phyloP scores from a whole-genome alignment of 495 filamentous ascomycete genomes.

The Tuber borchii region DNA sequence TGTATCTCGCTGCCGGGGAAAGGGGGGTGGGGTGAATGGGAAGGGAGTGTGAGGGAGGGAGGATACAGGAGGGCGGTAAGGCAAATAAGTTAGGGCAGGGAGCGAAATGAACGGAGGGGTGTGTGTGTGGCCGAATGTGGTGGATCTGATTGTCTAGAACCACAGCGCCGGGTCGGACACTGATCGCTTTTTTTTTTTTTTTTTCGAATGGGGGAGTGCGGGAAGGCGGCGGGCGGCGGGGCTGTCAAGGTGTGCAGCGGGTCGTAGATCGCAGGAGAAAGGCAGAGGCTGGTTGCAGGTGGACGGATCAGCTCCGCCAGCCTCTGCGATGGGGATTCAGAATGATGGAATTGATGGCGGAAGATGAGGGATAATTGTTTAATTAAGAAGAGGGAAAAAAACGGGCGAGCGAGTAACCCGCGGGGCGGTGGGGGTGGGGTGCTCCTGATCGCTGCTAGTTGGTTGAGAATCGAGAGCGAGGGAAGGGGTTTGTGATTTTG shows the following conservation, averaged over 20 bases:
- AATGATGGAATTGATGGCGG: slow-evolving; percentile 32
- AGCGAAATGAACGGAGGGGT: slow-evolving; percentile 20
- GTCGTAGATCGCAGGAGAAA: slow-evolving; percentile 39
- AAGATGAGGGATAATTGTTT: slow-evolving; percentile 9
- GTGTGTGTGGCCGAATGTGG: slow-evolving; percentile 11
- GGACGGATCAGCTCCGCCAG: slow-evolving; percentile 32
- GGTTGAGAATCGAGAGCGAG: slow-evolving; percentile 9
- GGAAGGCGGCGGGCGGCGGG: slow-evolving; percentile 28
- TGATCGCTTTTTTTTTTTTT: slow-evolving; percentile 17
- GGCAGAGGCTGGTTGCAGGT: slow-evolving; percentile 36
- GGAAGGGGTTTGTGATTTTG: slow-evolving; percentile 15
- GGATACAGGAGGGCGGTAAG: slow-evolving; percentile 5
- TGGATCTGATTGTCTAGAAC: slow-evolving; percentile 26
- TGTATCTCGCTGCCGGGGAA: slow-evolving; percentile 21
- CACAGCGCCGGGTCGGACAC: slow-evolving; percentile 28
- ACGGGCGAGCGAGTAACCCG: slow-evolving; percentile 6
- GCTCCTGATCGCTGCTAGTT: slow-evolving; percentile 4
- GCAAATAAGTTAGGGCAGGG: slow-evolving; percentile 9
- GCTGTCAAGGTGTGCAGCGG: slow-evolving; percentile 37
- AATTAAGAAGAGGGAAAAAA: not conserved
- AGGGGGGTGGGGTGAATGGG: slow-evolving; percentile 4
- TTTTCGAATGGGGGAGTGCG: slow-evolving; percentile 19
- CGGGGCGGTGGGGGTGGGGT: slow-evolving; percentile 2
- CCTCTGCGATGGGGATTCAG: slow-evolving; percentile 27
- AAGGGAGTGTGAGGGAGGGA: not conserved